Percentiles rank a stretch among this genome's conserved stretches.
These are phyloP conservation scores for Coprinopsis marcescibilis DNA, from an alignment of 768 basidiomycete genomes.

Conservation along the genomic window DNA sequence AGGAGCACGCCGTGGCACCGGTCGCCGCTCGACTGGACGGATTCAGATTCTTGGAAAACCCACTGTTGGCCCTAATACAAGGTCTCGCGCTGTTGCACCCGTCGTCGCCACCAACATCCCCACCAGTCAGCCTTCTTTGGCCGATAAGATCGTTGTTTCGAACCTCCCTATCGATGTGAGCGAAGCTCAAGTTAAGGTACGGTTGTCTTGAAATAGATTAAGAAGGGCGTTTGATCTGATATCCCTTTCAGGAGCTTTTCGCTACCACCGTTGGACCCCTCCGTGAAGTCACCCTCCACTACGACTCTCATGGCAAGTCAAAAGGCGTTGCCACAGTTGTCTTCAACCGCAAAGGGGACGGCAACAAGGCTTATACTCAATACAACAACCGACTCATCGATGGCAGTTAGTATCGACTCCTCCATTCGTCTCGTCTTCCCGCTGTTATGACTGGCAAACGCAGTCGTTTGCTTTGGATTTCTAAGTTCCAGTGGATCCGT, in stretches of 20 bases:
- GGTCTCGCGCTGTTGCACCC: slow-evolving; percentile 36
- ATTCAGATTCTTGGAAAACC: slow-evolving; percentile 56
- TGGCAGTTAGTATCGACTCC: slow-evolving; percentile 95
- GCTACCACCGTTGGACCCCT: slow-evolving; percentile 83
- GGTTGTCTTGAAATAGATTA: slow-evolving; percentile 18
- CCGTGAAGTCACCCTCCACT: slow-evolving; percentile 77
- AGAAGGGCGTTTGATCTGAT: not conserved
- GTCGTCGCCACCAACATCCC: slow-evolving; percentile 38
- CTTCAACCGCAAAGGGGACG: slow-evolving; percentile 85
- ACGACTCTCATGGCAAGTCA: slow-evolving; percentile 79
- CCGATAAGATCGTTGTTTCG: slow-evolving; percentile 94
- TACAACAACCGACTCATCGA: slow-evolving; percentile 99
- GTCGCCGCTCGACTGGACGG: slow-evolving; percentile 25
- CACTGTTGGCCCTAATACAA: slow-evolving; percentile 42
- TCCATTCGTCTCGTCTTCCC: slow-evolving; percentile 36
- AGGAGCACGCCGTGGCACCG: slow-evolving; percentile 35
- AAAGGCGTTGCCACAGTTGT: slow-evolving; percentile 87
- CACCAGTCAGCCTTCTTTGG: slow-evolving; percentile 37
- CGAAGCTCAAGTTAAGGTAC: slow-evolving; percentile 87
- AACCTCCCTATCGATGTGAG: slow-evolving; percentile 93
- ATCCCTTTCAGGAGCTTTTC: slow-evolving; percentile 75
- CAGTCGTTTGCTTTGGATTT: slow-evolving; percentile 18
- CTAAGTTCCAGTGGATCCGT: slow-evolving; percentile 32
- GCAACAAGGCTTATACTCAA: slow-evolving; percentile 83
- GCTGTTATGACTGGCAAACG: slow-evolving; percentile 24